Conservation (phyloP, 1,139 yeast species). For the Candida neerlandica region DNA sequence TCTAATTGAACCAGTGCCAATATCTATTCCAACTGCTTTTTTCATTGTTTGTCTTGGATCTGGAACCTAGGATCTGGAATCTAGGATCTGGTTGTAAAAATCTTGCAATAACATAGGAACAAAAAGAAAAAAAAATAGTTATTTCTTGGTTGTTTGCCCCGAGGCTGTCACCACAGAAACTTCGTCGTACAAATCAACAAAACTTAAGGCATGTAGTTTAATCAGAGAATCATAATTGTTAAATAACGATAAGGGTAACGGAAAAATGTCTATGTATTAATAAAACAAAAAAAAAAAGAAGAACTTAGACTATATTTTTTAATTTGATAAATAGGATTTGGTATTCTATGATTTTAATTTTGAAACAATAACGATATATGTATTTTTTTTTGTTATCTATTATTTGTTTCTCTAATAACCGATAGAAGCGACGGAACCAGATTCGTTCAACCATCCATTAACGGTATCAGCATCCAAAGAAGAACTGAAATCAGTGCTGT, state of each 20-base stretch:
- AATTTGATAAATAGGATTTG: not conserved
- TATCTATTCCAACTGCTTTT: constrained; percentile 49
- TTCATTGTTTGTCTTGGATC: not conserved
- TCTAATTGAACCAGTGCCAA: constrained; percentile 57
- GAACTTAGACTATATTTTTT: not conserved
- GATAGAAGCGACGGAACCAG: constrained; percentile 45
- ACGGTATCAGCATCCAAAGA: constrained; percentile 58
- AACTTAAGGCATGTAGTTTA: too few species aligned
- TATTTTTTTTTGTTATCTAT: too few species aligned
- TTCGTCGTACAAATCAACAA: too few species aligned
- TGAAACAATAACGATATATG: not conserved
- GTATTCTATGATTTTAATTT: not conserved
- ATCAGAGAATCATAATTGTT: too few species aligned
- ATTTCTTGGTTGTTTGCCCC: not conserved
- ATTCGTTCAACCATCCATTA: constrained; percentile 50
- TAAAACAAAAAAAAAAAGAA: not conserved
- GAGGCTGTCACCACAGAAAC: too few species aligned
- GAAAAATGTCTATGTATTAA: constrained; percentile 3
- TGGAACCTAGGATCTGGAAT: too few species aligned
- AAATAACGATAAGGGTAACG: too few species aligned
- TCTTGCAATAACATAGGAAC: not conserved
- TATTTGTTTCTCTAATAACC: constrained; percentile 17
- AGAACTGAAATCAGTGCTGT: constrained; percentile 48
- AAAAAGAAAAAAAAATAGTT: not conserved
- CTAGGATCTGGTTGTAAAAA: not conserved